phyloP scores from a whole-genome alignment of 2,329 filamentous ascomycete genomes.

The Calonectria hawksworthii region DNA sequence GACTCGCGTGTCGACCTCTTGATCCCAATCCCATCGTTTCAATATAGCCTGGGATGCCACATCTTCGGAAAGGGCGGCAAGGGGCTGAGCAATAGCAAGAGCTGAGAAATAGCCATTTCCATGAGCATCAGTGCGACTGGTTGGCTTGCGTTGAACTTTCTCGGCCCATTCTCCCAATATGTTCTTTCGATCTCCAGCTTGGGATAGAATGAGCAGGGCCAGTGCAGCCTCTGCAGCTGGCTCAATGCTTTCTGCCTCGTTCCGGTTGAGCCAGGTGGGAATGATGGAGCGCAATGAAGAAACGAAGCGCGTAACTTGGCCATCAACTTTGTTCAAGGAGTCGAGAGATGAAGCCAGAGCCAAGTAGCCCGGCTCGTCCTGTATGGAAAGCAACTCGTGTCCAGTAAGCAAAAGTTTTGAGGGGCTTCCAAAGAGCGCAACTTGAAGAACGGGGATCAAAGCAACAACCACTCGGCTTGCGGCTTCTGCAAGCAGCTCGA shows the following conservation, averaged over 20 bases:
- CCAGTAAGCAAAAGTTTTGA: conserved; percentile 37
- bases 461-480: conserved; percentile 71
- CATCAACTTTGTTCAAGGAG: neutral
- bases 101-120: conserved; percentile 68
- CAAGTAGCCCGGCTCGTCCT: conserved; percentile 37
- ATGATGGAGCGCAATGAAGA: conserved; percentile 52
- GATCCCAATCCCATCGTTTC: conserved; percentile 66
- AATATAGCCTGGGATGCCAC: conserved; percentile 61
- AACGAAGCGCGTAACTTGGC: conserved; percentile 38
- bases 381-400: conserved; percentile 41
- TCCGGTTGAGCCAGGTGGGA: conserved; percentile 62
- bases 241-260: conserved; percentile 65
- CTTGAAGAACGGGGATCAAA: conserved; percentile 62
- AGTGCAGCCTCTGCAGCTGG: conserved; percentile 66
- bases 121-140: conserved; percentile 52
- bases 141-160: conserved; percentile 53
- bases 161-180: conserved; percentile 63
- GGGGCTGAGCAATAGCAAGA: conserved; percentile 63
- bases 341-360: conserved; percentile 40
- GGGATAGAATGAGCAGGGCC: conserved; percentile 62
- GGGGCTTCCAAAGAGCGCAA: conserved; percentile 43
- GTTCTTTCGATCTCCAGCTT: conserved; percentile 50
- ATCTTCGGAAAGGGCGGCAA: conserved; percentile 48
- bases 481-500: conserved; percentile 75
- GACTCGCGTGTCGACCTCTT: conserved; percentile 65